A percentile compares a stretch with the other conserved stretches of the same genome.
These are phyloP conservation scores for Eucalyptus cladocalyx DNA, from an alignment of 345 rosid genomes.

Conservation along the genomic window DNA sequence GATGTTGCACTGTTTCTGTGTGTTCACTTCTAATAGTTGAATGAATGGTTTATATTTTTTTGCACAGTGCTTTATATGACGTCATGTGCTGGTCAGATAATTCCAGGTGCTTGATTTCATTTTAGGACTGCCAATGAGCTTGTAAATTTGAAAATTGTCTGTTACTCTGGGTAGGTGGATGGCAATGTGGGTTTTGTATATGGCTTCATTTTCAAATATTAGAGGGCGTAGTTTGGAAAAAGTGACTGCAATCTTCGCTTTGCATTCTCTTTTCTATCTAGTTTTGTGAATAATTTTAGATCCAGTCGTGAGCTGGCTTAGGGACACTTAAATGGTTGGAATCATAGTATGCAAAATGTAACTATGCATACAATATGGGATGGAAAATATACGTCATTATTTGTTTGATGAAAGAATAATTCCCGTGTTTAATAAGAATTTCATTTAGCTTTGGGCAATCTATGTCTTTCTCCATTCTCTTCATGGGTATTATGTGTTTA, in stretches of 20 bases:
- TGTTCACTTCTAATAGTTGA: neutral
- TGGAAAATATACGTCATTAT: neutral
- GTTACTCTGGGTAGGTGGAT: neutral
- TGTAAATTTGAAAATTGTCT: neutral
- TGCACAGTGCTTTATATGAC: neutral
- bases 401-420: neutral
- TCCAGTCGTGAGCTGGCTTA: neutral
- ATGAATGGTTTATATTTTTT: neutral
- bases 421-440: neutral
- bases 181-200: neutral
- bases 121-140: neutral
- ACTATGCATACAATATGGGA: neutral
- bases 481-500: neutral
- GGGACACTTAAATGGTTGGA: neutral
- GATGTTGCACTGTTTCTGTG: neutral
- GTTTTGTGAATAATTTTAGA: neutral
- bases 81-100: neutral
- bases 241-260: neutral
- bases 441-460: neutral
- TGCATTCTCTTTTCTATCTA: neutral
- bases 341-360: neutral
- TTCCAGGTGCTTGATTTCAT: neutral
- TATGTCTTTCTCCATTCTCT: neutral
- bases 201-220: neutral
- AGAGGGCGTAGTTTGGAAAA: neutral